Evolutionary conservation across 805 yeast species (phyloP).

Genomic region (Lipomyces starkeyi): DNA sequence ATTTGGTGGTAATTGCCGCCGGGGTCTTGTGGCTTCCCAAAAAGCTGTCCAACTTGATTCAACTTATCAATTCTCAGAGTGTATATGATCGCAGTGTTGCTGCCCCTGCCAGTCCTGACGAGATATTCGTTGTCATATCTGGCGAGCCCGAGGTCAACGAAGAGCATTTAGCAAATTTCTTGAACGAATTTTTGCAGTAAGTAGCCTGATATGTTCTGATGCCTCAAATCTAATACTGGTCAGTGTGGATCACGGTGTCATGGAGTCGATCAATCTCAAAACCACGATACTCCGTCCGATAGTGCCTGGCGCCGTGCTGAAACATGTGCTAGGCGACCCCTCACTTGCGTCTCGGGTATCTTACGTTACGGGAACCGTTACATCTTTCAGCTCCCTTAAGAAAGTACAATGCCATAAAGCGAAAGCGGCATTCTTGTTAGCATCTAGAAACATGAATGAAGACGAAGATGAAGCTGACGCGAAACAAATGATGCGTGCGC

Average conservation of each 20-base stretch:
- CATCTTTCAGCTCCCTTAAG: conserved; percentile 18
- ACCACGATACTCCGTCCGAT: conserved; percentile 18
- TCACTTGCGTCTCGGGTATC: conserved; percentile 17
- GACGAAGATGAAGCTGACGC: conserved; percentile 26
- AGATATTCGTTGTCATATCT: conserved; percentile 15
- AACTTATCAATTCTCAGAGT: conserved; percentile 25
- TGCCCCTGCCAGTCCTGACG: background rate
- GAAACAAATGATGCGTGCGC: conserved; percentile 26
- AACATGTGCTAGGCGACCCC: conserved; percentile 17
- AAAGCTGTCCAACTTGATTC: conserved; percentile 16
- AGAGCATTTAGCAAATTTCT: conserved; percentile 21
- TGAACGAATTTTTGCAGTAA: conserved; percentile 23
- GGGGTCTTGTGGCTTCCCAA: conserved; percentile 27
- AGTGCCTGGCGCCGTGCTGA: conserved; percentile 16
- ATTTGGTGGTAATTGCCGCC: conserved; percentile 20
- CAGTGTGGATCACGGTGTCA: conserved; percentile 29
- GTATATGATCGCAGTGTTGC: conserved; percentile 18
- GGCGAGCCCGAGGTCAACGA: conserved; percentile 23
- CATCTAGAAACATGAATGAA: conserved; percentile 13
- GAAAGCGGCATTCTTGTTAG: conserved; percentile 23
- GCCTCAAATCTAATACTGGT: background rate
- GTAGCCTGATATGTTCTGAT: background rate
- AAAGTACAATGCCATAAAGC: conserved; percentile 20
- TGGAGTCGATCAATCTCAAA: conserved; percentile 22
- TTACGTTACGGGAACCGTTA: conserved; percentile 20